phyloP scores from a whole-genome alignment of 139 green algal species.

The Chlorella sp. region DNA sequence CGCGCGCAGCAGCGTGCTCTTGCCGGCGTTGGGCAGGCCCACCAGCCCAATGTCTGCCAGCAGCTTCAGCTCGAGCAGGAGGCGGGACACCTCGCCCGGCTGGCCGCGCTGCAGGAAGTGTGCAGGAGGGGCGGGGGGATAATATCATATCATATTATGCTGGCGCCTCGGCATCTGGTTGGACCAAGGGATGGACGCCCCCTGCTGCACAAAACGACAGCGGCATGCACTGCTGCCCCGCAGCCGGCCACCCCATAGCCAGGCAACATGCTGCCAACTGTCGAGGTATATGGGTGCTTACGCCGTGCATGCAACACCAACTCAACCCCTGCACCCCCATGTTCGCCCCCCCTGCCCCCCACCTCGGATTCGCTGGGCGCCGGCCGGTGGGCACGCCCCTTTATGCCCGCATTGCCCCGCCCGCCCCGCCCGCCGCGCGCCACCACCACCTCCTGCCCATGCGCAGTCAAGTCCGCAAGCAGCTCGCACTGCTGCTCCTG shows the following conservation, averaged over 20 bases:
- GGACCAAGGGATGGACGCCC: too few species aligned
- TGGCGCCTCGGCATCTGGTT: too few species aligned
- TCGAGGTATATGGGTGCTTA: too few species aligned
- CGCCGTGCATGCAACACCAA: too few species aligned
- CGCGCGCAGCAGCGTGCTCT: constrained; percentile 76
- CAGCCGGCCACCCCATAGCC: not conserved
- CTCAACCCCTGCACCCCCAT: not conserved
- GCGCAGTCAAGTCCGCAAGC: constrained; percentile 33
- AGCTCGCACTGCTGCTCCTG: constrained; percentile 7
- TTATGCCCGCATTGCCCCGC: constrained; percentile 92
- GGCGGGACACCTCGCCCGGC: constrained; percentile 57
- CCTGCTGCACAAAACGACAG: too few species aligned
- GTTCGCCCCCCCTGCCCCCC: not conserved
- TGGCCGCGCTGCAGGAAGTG: not conserved
- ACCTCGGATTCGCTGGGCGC: not conserved
- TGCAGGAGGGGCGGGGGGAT: not conserved
- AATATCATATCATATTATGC: too few species aligned
- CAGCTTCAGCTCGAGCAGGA: constrained; percentile 87
- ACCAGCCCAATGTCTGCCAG: constrained; percentile 96
- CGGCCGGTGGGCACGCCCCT: not conserved
- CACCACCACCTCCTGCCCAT: constrained; percentile 68
- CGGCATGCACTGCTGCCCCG: not conserved
- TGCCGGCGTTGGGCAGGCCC: constrained; percentile 92
- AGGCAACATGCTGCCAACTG: too few species aligned
- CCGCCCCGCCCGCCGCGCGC: constrained; percentile 85